Base-by-base conservation (phyloP, 805 yeast species). In the Starmerella sp. region DNA sequence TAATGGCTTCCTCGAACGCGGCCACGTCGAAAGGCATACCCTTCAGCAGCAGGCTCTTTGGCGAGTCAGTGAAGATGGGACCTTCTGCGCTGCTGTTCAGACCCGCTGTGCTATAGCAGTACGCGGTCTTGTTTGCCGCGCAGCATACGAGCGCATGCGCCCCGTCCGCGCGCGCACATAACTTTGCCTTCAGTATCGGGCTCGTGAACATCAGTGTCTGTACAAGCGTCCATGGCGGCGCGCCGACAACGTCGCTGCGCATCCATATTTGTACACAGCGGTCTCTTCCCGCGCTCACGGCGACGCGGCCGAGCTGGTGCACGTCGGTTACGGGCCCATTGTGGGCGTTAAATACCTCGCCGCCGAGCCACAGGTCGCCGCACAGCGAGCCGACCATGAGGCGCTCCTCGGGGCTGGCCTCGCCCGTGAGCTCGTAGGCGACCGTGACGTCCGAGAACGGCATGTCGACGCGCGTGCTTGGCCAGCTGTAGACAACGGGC, bases 111-210 rank as follows among this genome's bases (percentile, higher is more conserved):
- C n/a, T 62, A 65, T 82, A 85, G 5, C 82, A 65, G 0, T 84
- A 75, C 0, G 83, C 64, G 0, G 83, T 77, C 57, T 87, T 68
- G 65, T 83, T 88, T 0, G 82, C 73, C 0, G 88, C 81, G 47
- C 82, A 75, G 1, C 62, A 54, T 4, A 79, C 80, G 54, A 72
- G 45, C 13, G 57, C 55, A 1, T 32, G 5, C 32, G 38, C 32
- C 1, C 44, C 47, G n/a, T 45, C 48, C 3, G 11, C 48, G n/a
- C 36, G 28, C 2, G 8, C 46, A 73, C 3, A 82, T 62, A 52
- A 67, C 63, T 5, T 63, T 59, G 14, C 69, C 8, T 45, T 44
- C 42, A 60, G 47, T 34, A 60, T 51, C 1, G 60, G 60, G 2
- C 57, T 51, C 2, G 62, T n/a, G 17, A 62, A 39, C 34, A 55